Evolutionary conservation across 352 stramenopile genomes (phyloP).

Genomic region (Phytophthora hybrid): DNA sequence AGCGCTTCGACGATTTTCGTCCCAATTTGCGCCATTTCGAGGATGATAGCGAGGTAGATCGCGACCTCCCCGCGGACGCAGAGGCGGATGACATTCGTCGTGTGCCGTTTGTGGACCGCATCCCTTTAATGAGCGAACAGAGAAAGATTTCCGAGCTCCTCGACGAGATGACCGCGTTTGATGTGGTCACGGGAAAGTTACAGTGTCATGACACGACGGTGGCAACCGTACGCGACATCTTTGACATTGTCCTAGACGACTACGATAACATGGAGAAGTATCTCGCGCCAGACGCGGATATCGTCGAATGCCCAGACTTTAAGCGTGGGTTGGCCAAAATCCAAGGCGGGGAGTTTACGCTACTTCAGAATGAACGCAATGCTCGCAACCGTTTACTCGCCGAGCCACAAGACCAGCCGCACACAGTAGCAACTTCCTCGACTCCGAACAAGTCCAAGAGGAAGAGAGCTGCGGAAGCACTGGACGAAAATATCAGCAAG

Average conservation of each 20-base stretch:
- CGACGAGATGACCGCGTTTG: slow-evolving; percentile 8
- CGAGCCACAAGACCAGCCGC: too few relatives aligned
- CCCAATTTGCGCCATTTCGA: slow-evolving; percentile 9
- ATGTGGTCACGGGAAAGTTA: background rate
- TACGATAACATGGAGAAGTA: too few relatives aligned
- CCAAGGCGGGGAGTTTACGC: background rate
- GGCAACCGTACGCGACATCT: too few relatives aligned
- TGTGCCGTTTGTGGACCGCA: slow-evolving; percentile 6
- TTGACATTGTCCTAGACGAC: too few relatives aligned
- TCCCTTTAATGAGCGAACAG: slow-evolving; percentile 7
- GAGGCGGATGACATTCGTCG: slow-evolving; percentile 10
- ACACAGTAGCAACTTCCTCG: too few relatives aligned
- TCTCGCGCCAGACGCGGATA: too few relatives aligned
- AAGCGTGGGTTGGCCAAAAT: background rate
- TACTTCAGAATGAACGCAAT: background rate
- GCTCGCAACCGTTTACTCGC: background rate
- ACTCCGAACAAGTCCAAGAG: too few relatives aligned
- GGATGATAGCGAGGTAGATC: slow-evolving; percentile 2
- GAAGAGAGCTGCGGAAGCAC: too few relatives aligned
- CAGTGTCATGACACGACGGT: too few relatives aligned
- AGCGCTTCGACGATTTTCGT: slow-evolving; percentile 13
- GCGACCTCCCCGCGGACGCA: slow-evolving; percentile 1
- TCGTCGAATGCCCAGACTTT: too few relatives aligned
- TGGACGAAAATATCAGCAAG: too few relatives aligned
- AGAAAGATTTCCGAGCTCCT: background rate